Evolutionary conservation across 2,329 filamentous ascomycete genomes (phyloP).

Genomic region (Aspergillus niger): DNA sequence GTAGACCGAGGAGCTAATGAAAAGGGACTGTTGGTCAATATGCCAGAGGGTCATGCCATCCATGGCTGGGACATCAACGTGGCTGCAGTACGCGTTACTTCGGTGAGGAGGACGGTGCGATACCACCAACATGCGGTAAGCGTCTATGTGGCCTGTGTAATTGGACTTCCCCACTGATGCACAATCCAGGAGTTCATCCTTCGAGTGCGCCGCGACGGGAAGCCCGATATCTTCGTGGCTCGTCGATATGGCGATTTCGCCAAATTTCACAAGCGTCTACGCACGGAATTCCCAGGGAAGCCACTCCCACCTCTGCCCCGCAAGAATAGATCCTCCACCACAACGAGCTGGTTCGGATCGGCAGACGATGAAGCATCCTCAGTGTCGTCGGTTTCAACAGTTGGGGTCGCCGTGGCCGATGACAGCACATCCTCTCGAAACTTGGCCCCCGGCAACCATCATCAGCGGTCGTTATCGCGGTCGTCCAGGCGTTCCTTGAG

Average conservation of each 20-base stretch:
- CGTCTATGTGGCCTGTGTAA: constrained; percentile 14
- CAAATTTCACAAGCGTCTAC: constrained; percentile 74
- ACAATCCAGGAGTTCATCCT: constrained; percentile 78
- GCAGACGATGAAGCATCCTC: constrained; percentile 74
- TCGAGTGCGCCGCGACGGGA: constrained; percentile 75
- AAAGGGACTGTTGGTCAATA: constrained; percentile 79
- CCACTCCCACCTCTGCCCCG: constrained; percentile 81
- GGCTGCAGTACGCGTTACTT: constrained; percentile 78
- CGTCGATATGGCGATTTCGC: constrained; percentile 87
- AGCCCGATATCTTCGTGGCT: constrained; percentile 76
- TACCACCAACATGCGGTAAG: constrained; percentile 88
- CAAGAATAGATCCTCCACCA: constrained; percentile 83
- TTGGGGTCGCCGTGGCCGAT: constrained; percentile 53
- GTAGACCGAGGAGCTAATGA: constrained; percentile 93
- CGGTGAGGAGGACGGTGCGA: constrained; percentile 80
- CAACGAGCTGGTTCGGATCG: constrained; percentile 61
- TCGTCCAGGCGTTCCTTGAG: constrained; percentile 33
- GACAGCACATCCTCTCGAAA: constrained; percentile 37
- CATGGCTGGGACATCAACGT: constrained; percentile 98
- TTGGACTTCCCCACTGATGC: constrained; percentile 8
- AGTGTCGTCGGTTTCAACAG: constrained; percentile 76
- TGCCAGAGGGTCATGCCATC: constrained; percentile 87
- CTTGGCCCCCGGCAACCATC: constrained; percentile 31
- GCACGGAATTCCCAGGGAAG: constrained; percentile 86
- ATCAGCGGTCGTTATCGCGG: constrained; percentile 31